phyloP scores from a whole-genome alignment of 2,329 filamentous ascomycete genomes.

The Samsoniella hepiali region DNA sequence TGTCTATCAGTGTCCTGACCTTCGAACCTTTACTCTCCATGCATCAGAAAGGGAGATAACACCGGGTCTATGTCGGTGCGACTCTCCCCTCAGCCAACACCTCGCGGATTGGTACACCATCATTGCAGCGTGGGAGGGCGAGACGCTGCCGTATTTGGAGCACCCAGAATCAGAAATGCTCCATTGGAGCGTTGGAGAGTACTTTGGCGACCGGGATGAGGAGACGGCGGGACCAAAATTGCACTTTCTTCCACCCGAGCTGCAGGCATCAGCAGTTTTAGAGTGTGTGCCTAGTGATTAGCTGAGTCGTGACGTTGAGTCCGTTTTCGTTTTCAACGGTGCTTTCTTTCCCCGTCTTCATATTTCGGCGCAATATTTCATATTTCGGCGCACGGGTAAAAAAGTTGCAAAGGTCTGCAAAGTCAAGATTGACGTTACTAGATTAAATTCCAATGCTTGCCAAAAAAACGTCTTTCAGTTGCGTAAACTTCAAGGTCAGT shows the following conservation, averaged over 20 bases:
- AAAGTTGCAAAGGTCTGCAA: not conserved
- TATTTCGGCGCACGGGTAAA: too few species aligned
- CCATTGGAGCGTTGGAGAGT: slow-evolving; percentile 8
- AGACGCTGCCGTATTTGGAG: slow-evolving; percentile 11
- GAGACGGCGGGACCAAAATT: not conserved
- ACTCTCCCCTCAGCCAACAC: slow-evolving; percentile 1
- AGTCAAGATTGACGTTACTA: not conserved
- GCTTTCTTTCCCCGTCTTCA: too few species aligned
- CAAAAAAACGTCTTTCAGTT: not conserved
- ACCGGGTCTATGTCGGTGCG: slow-evolving; percentile 13
- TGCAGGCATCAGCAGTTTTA: not conserved
- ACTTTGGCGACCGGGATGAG: slow-evolving; percentile 13
- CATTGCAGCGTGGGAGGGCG: not conserved
- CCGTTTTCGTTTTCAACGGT: too few species aligned
- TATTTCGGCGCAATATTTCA: not conserved
- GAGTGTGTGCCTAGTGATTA: not conserved
- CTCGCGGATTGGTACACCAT: slow-evolving; percentile 7
- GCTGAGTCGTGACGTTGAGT: not conserved
- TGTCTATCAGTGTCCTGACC: slow-evolving; percentile 8
- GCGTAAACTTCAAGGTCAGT: not conserved
- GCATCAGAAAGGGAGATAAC: slow-evolving; percentile 5
- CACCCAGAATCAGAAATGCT: slow-evolving; percentile 4
- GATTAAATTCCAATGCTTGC: not conserved
- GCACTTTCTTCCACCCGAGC: slow-evolving; percentile 10
- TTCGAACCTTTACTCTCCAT: slow-evolving; percentile 10